phyloP scores from a whole-genome alignment of 768 basidiomycete genomes.

The Kwoniella sp. region DNA sequence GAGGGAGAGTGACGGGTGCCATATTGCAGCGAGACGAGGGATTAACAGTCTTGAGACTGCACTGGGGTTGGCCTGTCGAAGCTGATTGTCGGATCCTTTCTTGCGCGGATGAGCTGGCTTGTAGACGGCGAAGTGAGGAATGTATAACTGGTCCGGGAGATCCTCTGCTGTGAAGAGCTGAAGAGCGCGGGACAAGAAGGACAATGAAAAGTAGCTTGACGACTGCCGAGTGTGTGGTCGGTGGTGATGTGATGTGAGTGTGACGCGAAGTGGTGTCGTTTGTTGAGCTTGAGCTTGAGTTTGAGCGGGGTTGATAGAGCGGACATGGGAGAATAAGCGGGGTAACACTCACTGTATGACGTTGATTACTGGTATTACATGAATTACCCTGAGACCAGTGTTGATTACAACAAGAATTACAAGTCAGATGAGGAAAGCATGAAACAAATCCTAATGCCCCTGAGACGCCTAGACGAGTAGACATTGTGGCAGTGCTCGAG shows the following conservation, averaged over 20 bases:
- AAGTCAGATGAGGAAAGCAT: neutral
- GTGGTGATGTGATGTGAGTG: neutral
- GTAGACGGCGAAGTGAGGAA: no score
- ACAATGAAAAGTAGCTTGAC: no score
- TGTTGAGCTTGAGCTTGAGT: no score
- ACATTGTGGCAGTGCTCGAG: neutral
- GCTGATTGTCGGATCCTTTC: no score
- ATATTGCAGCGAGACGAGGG: slow-evolving; percentile 57
- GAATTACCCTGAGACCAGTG: neutral
- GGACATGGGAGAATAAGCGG: slow-evolving; percentile 1
- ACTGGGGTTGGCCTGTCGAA: no score
- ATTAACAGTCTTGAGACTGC: no score
- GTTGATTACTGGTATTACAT: neutral
- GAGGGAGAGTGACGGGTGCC: slow-evolving; percentile 87
- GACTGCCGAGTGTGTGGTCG: no score
- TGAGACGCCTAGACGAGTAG: neutral
- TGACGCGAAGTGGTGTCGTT: neutral
- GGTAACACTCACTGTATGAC: no score
- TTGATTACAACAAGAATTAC: neutral
- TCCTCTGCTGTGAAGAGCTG: no score
- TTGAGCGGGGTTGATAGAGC: neutral
- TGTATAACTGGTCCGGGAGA: no score
- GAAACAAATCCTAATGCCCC: neutral
- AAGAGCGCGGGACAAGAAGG: no score
- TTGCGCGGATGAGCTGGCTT: no score